Percentiles rank a stretch among this genome's conserved stretches.
Conservation (phyloP, 129 eudicot species). For the Helianthus tuberosus region DNA sequence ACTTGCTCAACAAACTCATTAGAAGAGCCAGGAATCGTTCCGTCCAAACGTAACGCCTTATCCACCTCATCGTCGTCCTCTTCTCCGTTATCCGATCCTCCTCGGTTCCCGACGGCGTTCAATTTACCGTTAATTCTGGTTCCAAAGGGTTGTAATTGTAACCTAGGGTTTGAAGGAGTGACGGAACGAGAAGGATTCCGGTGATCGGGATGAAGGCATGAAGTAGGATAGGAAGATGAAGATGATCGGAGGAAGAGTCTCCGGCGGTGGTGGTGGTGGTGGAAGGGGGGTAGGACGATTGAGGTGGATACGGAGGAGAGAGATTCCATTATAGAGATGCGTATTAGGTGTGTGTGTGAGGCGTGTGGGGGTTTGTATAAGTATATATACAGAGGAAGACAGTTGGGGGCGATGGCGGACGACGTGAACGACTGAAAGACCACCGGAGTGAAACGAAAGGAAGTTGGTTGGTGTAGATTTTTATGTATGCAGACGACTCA, state of each 20-base stretch:
- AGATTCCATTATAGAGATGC: constrained; percentile 59
- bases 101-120: constrained; percentile 25
- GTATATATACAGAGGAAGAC: not conserved
- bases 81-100: constrained; percentile 28
- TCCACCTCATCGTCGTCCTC: constrained; percentile 65
- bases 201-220: constrained; percentile 30
- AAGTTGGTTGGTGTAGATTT: constrained; percentile 24
- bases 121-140: constrained; percentile 28
- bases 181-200: constrained; percentile 11
- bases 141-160: not conserved
- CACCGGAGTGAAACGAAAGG: constrained; percentile 20
- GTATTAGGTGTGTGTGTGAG: not conserved
- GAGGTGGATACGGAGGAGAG: constrained; percentile 79
- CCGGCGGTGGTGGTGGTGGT: constrained; percentile 56
- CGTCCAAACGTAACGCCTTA: constrained; percentile 83
- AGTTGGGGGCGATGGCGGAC: constrained; percentile 18
- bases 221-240: constrained; percentile 3
- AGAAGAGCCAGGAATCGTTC: constrained; percentile 87
- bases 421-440: constrained; percentile 33
- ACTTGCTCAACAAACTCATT: constrained; percentile 83
- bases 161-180: constrained; percentile 19
- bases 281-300: constrained; percentile 48
- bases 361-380: constrained; percentile 3
- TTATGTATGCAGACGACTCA: constrained; percentile 8
- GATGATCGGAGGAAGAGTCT: constrained; percentile 36